Base-by-base conservation (phyloP, 371 early-diverging fungal species). In the Mucor saturninus region DNA sequence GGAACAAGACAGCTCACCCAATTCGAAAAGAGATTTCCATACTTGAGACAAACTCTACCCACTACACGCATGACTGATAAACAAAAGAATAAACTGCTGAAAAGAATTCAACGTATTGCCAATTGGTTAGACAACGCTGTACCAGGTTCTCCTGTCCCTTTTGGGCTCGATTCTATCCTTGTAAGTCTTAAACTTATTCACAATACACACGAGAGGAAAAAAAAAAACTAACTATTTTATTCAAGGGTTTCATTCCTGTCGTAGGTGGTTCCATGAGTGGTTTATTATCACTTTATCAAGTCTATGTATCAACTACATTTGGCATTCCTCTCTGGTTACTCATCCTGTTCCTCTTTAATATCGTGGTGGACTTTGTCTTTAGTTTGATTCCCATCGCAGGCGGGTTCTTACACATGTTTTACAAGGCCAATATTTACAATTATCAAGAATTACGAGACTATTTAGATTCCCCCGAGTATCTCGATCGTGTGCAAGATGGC, bases 301-400 rank as follows among this genome's bases (percentile, higher is more conserved):
- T 80, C 2, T 80, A 80, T 59, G 48, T 80, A 9, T 75, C 75
- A 2, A 69, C 72, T 2, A 55, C 63, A 52, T 75, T 80, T 60
- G 80, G 80, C 21, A 77, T 80, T 29, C 77, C 80, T n/a, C 45
- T 80, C 9, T 80, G 80, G 77, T 49, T 80, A 9, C 54, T 80
- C 11, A 32, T 74, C 7, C 74, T 73, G 13, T 77, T 80, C 77
- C 4, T 77, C 5, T 48, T 74, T 35, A 73, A 77, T 58, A 67
- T 80, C 9, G 46, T 62, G 4, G 49, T 80, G 3, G 80, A 80
- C 52, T 64, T 73, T 4, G 4, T 73, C 8, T 68, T 80, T 52
- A 75, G 77, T 11, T 46, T 72, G 13, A 69, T 80, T 4, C 80
- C 80, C 1, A 11, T 75, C 0, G 38, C 64, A 5, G 80, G 80